Conservation (phyloP, 768 basidiomycete genomes). For the Tricholomella constricta region DNA sequence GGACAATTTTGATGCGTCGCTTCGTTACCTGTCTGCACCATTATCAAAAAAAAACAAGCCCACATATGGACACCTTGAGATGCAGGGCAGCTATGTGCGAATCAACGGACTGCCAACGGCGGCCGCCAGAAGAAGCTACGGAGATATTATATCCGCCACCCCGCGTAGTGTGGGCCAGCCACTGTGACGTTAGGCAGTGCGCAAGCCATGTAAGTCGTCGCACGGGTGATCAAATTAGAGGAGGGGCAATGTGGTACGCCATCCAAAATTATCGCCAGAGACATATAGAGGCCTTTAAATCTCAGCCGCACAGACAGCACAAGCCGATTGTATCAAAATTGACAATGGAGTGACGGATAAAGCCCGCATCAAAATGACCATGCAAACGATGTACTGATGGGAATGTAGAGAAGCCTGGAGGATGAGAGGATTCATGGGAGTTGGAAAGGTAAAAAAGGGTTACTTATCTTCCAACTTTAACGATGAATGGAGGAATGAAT, state of each 20-base stretch:
- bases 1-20: too few relatives aligned
- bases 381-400: conserved; percentile 10
- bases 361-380: conserved; percentile 14
- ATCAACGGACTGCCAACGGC: conserved; percentile 8
- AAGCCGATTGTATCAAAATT: not conserved
- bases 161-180: conserved; percentile 1
- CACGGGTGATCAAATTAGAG: not conserved
- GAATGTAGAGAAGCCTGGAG: conserved; percentile 7
- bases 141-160: conserved; percentile 11
- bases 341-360: conserved; percentile 9
- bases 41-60: not conserved
- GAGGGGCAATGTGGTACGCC: not conserved
- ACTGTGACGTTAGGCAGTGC: not conserved
- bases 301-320: conserved; percentile 13
- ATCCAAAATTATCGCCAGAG: conserved; percentile 10
- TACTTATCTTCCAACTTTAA: not conserved
- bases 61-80: not conserved
- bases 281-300: conserved; percentile 8
- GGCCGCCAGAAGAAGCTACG: conserved; percentile 11
- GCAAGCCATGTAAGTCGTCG: not conserved
- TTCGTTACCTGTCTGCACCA: not conserved
- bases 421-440: conserved; percentile 5
- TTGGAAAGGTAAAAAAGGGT: conserved; percentile 1
- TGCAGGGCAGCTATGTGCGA: conserved; percentile 9
- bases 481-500: conserved; percentile 9